Evolutionary conservation across 129 eudicot species (phyloP).

Genomic region (Ambrosia artemisiifolia): DNA sequence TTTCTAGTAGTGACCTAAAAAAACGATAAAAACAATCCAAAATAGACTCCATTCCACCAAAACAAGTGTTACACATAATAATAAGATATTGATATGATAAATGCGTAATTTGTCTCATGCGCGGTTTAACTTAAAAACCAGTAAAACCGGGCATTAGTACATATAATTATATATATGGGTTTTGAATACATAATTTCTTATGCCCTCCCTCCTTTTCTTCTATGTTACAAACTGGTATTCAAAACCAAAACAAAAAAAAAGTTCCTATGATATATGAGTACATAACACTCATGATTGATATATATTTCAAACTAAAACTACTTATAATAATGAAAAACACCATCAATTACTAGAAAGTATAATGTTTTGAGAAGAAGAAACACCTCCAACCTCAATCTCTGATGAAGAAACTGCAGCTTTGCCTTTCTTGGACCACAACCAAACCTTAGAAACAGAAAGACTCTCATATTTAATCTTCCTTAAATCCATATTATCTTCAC

Average conservation of each 20-base stretch:
- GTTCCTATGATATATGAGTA: background rate
- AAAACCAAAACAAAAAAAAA: background rate
- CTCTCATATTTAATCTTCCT: conserved; percentile 38
- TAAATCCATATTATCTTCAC: background rate
- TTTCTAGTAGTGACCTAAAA: too few species aligned
- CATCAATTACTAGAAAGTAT: background rate
- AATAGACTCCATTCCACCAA: too few species aligned
- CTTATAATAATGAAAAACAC: background rate
- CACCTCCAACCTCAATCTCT: conserved; percentile 10
- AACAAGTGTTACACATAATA: too few species aligned
- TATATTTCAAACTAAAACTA: background rate
- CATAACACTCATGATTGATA: background rate
- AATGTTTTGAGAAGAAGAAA: conserved; percentile 11
- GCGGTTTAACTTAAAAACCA: background rate
- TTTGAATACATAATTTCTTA: background rate
- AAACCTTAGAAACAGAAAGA: conserved; percentile 54
- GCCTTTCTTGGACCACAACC: conserved; percentile 27
- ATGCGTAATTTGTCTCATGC: too few species aligned
- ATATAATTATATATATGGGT: background rate
- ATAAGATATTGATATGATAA: too few species aligned
- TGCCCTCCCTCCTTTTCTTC: background rate
- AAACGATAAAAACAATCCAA: too few species aligned
- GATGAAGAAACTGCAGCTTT: conserved; percentile 2
- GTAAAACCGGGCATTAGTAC: background rate
- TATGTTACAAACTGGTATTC: background rate